Evolutionary conservation across 768 basidiomycete genomes (phyloP).

Genomic region (Serendipita sp.): DNA sequence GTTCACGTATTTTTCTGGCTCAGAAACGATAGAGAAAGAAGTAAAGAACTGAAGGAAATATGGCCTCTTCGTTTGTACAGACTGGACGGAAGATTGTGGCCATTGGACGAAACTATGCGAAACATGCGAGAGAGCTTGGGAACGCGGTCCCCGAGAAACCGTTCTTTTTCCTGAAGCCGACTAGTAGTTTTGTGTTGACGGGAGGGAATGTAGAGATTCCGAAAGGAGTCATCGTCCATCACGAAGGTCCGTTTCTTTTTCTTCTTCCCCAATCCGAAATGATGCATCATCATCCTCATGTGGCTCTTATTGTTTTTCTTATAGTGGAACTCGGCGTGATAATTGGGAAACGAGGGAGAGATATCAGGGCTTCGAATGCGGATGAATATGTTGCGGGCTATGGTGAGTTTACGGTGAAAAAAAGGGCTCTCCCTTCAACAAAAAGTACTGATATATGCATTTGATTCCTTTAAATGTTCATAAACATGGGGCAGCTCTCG

Average conservation of each 20-base stretch:
- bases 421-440: not conserved
- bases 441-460: not conserved
- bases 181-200: constrained; percentile 65
- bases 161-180: constrained; percentile 98
- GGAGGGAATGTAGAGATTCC: constrained; percentile 82
- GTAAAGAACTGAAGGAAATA: no score
- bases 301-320: not conserved
- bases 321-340: constrained; percentile 95
- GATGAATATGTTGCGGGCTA: constrained; percentile 80
- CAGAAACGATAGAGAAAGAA: no score
- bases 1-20: no score
- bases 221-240: constrained; percentile 63
- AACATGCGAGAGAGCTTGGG: constrained; percentile 82
- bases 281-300: no score
- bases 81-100: constrained; percentile 46
- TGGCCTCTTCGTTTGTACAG: constrained; percentile 22
- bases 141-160: constrained; percentile 85
- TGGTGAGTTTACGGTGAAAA: constrained; percentile 43
- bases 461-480: not conserved
- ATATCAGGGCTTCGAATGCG: constrained; percentile 61
- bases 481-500: constrained; percentile 50
- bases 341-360: constrained; percentile 73
- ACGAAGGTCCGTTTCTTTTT: constrained; percentile 54
- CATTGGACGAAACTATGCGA: constrained; percentile 87
- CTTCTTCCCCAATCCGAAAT: no score